Base-by-base conservation (phyloP, 352 stramenopile species). In the Halophytophthora batemanensis region DNA sequence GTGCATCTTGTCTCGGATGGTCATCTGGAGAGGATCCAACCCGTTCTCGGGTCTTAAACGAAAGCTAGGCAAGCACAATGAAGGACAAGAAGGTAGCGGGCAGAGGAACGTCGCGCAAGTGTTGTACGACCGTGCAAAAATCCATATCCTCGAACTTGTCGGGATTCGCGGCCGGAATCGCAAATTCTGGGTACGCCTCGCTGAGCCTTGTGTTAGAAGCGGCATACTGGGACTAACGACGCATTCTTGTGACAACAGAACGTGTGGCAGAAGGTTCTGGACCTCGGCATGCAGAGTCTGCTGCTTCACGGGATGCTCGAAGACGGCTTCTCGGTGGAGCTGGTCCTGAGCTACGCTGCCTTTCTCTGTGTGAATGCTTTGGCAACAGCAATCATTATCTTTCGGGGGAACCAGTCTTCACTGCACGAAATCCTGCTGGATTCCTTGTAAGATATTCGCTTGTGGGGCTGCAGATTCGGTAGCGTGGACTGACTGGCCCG, bases 181-280 rank as follows among this genome's bases (percentile, higher is more conserved):
- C 15, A 82, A 82, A 37, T 61, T 65, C 38, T 82, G 71, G 68
- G 71, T 82, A 58, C 28, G 57, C 25, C 29, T 35, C 22, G 45
- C 15, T 17, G 3, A 1, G 13, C 29, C 33, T 45, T 11, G n/a
- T 23, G 14, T 10, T 45, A 23, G 14, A 49, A 31, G 47, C 53
- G 22, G 7, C 45, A 2, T 4, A 45, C 13, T 48, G 38, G 2
- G 25, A 39, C 25, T 53, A 11, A 43, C 8, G 15, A 40, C 56
- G 6, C 41, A 56, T 34, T 54, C 22, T 23, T 19, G 34, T 35
- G 37, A 17, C 11, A 2, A 34, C 25, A 86, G 74, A 77, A 69
- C 31, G 18, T 76, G 15, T 50, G 44, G 2, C 54, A 79, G 25
- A 78, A 78, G 44, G 18, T 52, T 11, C 15, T 57, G 17, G 69